A percentile compares a stretch with the other conserved stretches of the same genome.
phyloP scores from a whole-genome alignment of 306 rosid species.

The Dryas octopetala region DNA sequence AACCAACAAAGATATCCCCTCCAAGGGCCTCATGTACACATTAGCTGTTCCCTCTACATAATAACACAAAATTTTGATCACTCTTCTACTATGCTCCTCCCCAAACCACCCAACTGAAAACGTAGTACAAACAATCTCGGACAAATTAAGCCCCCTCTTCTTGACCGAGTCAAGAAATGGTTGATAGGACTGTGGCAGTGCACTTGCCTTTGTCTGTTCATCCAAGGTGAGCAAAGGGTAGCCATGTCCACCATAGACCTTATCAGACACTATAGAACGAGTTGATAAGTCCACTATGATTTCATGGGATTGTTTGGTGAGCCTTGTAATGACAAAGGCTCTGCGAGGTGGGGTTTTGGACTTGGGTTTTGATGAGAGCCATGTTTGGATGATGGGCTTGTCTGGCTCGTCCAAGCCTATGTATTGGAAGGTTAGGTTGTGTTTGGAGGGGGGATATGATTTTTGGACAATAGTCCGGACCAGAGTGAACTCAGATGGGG shows the following conservation, averaged over 20 bases:
- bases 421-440: conserved; percentile 48
- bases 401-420: conserved; percentile 55
- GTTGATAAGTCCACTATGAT: conserved; percentile 23
- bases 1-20: conserved; percentile 32
- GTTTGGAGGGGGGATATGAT: conserved; percentile 15
- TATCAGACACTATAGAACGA: conserved; percentile 5
- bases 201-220: conserved; percentile 16
- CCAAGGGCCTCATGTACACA: conserved; percentile 27
- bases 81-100: conserved; percentile 19
- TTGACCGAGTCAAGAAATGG: conserved; percentile 30
- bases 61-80: conserved; percentile 21
- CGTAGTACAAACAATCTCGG: conserved; percentile 25
- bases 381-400: conserved; percentile 44
- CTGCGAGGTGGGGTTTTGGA: conserved; percentile 37
- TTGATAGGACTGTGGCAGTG: conserved; percentile 16
- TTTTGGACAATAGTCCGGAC: conserved; percentile 30
- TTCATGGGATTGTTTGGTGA: conserved; percentile 34
- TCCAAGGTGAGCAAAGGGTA: conserved; percentile 16
- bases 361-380: conserved; percentile 30
- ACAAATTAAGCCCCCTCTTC: conserved; percentile 31
- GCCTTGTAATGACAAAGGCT: conserved; percentile 43
- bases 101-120: conserved; percentile 39
- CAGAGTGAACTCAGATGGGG: conserved; percentile 31
- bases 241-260: conserved; percentile 7
- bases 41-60: conserved; percentile 26